A percentile compares a stretch with the other conserved stretches of the same genome.
phyloP scores from a whole-genome alignment of 192 early-diverging fungal genomes.

The Geosiphon pyriformis region DNA sequence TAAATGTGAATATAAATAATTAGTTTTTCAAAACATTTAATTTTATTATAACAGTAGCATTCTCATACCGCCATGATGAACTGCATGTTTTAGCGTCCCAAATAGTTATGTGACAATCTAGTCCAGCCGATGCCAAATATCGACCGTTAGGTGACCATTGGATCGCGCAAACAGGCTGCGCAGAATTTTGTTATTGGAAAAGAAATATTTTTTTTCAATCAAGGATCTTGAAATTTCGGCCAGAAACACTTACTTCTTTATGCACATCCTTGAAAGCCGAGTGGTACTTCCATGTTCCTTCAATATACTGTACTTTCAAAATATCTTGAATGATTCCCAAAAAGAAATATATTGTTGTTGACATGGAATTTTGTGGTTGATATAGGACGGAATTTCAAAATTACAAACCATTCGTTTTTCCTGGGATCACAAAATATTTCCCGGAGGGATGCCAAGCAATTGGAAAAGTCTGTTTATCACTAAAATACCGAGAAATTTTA shows the following conservation, averaged over 20 bases:
- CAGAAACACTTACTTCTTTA: neutral
- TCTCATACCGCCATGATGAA: constrained; percentile 1
- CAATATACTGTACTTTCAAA: neutral
- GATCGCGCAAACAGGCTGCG: neutral
- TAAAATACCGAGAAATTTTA: neutral
- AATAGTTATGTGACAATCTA: neutral
- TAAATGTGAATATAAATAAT: neutral
- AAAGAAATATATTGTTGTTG: neutral
- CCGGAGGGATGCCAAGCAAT: constrained; percentile 6
- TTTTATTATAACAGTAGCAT: neutral
- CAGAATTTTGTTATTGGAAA: neutral
- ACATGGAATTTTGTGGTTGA: neutral
- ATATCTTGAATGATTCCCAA: neutral
- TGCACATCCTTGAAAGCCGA: neutral
- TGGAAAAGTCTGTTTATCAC: neutral
- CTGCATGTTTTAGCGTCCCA: neutral
- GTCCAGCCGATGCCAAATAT: constrained; percentile 2
- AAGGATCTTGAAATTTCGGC: neutral
- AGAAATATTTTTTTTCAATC: neutral
- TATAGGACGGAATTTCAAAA: too few species aligned
- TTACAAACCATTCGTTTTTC: neutral
- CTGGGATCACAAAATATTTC: neutral
- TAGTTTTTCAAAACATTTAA: neutral
- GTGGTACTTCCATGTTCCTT: neutral
- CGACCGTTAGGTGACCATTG: constrained; percentile 3